Percentiles rank a stretch among this genome's conserved stretches.
Evolutionary conservation across 129 eudicot species (phyloP).

Genomic region (Flaveria sonorensis): DNA sequence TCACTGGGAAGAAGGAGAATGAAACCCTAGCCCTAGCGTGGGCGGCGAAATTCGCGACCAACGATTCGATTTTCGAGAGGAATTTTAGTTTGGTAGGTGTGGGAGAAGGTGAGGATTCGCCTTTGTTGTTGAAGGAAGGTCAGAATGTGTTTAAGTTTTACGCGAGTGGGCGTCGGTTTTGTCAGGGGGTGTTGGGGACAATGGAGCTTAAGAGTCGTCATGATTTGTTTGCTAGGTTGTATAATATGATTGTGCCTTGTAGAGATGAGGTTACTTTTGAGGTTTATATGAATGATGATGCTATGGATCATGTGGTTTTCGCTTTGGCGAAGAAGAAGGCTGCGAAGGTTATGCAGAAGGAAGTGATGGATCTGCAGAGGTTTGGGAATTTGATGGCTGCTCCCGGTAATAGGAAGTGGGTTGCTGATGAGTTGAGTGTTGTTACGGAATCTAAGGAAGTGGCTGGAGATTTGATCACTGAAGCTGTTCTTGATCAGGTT

Average conservation of each 20-base stretch:
- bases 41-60: constrained; percentile 69
- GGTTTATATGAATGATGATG: constrained; percentile 96
- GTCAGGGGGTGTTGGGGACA: constrained; percentile 79
- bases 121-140: constrained; percentile 81
- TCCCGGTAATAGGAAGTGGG: constrained; percentile 79
- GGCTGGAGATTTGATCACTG: constrained; percentile 85
- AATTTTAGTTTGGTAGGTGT: constrained; percentile 84
- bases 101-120: constrained; percentile 83
- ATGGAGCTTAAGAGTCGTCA: constrained; percentile 89
- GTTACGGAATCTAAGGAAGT: constrained; percentile 89
- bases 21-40: constrained; percentile 86
- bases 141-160: constrained; percentile 79
- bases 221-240: constrained; percentile 78
- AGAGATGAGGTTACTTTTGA: constrained; percentile 87
- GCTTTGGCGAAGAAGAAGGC: constrained; percentile 82
- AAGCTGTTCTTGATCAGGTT: constrained; percentile 94
- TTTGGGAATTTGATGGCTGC: constrained; percentile 61
- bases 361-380: constrained; percentile 75
- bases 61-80: constrained; percentile 68
- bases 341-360: constrained; percentile 77
- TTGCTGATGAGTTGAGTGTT: constrained; percentile 65
- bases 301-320: constrained; percentile 89
- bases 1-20: constrained; percentile 72
- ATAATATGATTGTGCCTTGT: constrained; percentile 72
- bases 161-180: constrained; percentile 85